Evolutionary conservation across 23 red algal species (phyloP), one percentile per base, ranked within the genome.

Genomic region (Gracilariopsis chorda): DNA sequence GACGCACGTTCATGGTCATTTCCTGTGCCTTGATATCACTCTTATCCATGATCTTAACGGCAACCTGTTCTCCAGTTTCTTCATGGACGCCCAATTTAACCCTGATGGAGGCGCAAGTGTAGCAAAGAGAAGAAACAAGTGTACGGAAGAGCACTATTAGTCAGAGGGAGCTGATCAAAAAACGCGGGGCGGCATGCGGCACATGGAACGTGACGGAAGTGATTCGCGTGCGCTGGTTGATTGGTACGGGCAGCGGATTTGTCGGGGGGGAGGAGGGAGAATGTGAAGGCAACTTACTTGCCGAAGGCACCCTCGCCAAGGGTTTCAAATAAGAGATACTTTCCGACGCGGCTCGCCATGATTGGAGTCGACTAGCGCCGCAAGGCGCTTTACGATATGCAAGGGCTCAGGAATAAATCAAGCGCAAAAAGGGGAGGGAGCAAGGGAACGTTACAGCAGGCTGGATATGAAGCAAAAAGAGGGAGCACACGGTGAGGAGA

Each of bases 31-130:
- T 84, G 68, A 95, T 95, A 43, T 95, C 79, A 55, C 79, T 83
- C 87, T 95, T 95, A 62, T 95, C 87, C 93, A 95, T 90, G 44
- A 90, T 83, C 79, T 95, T 95, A 42, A 95, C 78, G 23, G 93
- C 93, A 67, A 91, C 88, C 32, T 80, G 88, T 91, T 82, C 75
- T 35, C 93, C 93, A 2, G 85, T 67, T 68, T 87, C 93, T 71
- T 95, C 85, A 78, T 95, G 93, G 21, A 90, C 81, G 41, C 73
- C 93, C 44, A 95, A 68, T 78, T 95, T 95, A 51, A 95, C 93
- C 80, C 92, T 94, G 34, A 45, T 46, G 10, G 33, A 27, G 7
- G 30, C 29, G 29, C 12, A 33, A 33, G 13, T 14, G 59, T 11
- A 28, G 29, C 59, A 28, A 64, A 64, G 29, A 10, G 59, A 28